Conservation (phyloP, 805 yeast species). For the Nakazawaea sp. region DNA sequence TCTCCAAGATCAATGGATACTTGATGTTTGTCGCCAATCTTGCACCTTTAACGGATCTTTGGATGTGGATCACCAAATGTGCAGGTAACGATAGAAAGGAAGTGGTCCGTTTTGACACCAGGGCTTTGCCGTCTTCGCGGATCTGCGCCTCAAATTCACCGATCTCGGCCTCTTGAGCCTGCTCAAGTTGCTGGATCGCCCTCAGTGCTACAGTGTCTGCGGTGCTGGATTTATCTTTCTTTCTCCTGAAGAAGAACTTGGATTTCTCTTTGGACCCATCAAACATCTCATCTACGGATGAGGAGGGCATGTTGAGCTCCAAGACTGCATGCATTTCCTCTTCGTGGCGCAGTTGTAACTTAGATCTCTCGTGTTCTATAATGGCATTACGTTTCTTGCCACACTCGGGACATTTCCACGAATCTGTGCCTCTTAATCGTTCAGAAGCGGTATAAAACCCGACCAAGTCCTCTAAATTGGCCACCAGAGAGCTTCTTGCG, state of each 20-base stretch:
- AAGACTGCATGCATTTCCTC: conserved; percentile 21
- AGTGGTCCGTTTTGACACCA: conserved; percentile 19
- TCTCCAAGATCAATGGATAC: conserved; percentile 49
- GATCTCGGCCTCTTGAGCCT: conserved; percentile 7
- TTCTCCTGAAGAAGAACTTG: conserved; percentile 1
- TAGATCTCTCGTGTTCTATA: conserved; percentile 14
- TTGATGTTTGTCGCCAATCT: conserved; percentile 28
- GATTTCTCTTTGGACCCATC: conserved; percentile 7
- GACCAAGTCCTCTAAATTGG: conserved; percentile 57
- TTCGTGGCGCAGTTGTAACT: conserved; percentile 7
- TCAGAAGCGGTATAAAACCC: conserved; percentile 57
- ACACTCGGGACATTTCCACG: conserved; percentile 83
- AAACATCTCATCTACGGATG: background rate
- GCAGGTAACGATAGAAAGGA: conserved; percentile 28
- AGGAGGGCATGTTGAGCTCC: conserved; percentile 7
- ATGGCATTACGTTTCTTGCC: conserved; percentile 20
- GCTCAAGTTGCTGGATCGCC: conserved; percentile 3
- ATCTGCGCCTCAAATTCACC: background rate
- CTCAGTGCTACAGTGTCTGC: background rate
- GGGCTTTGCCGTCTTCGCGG: background rate
- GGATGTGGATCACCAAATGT: conserved; percentile 24
- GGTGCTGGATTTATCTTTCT: conserved; percentile 9
- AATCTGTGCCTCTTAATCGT: conserved; percentile 61
- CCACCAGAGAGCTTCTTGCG: conserved; percentile 24
- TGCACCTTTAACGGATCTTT: conserved; percentile 22